A percentile compares a stretch with the other conserved stretches of the same genome.
Evolutionary conservation across 2,329 filamentous ascomycete genomes (phyloP).

Genomic region (Stagonosporopsis vannaccii): DNA sequence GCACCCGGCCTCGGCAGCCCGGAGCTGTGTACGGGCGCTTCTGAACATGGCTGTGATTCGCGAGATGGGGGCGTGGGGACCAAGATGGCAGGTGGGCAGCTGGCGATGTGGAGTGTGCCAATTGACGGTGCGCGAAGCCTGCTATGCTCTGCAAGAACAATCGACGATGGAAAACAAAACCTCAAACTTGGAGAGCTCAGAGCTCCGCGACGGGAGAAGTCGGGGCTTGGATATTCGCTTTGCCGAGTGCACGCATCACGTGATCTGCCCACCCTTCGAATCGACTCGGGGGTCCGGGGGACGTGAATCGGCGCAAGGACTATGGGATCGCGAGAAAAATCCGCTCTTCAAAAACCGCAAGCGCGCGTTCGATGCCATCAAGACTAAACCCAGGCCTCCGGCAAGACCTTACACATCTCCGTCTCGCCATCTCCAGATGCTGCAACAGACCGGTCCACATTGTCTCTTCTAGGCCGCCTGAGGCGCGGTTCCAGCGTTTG

Average conservation of each 20-base stretch:
- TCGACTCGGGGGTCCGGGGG: background rate
- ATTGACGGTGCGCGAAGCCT: slow-evolving; percentile 16
- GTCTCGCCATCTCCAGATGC: too few relatives aligned
- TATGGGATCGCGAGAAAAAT: background rate
- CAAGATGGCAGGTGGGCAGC: slow-evolving; percentile 3
- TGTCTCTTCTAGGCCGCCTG: background rate
- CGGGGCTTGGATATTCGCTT: background rate
- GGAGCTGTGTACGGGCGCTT: slow-evolving; percentile 40
- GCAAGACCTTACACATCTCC: too few relatives aligned
- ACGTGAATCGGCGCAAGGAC: background rate
- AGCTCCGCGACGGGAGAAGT: slow-evolving; percentile 13
- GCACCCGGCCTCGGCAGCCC: slow-evolving; percentile 45
- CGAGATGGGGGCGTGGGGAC: slow-evolving; percentile 6
- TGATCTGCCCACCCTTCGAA: background rate
- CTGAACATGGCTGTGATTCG: slow-evolving; percentile 43
- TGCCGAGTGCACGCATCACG: background rate
- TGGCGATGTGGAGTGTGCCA: slow-evolving; percentile 7
- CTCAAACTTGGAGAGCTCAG: slow-evolving; percentile 12
- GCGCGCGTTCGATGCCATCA: background rate
- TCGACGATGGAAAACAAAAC: slow-evolving; percentile 10
- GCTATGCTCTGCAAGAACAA: slow-evolving; percentile 6
- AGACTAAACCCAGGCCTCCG: background rate
- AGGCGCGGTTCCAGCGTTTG: background rate
- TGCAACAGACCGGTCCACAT: background rate
- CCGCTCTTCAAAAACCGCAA: background rate